These are phyloP conservation scores for Alloascoidea hylecoeti DNA, from an alignment of 805 yeast genomes.

Conservation along the genomic window DNA sequence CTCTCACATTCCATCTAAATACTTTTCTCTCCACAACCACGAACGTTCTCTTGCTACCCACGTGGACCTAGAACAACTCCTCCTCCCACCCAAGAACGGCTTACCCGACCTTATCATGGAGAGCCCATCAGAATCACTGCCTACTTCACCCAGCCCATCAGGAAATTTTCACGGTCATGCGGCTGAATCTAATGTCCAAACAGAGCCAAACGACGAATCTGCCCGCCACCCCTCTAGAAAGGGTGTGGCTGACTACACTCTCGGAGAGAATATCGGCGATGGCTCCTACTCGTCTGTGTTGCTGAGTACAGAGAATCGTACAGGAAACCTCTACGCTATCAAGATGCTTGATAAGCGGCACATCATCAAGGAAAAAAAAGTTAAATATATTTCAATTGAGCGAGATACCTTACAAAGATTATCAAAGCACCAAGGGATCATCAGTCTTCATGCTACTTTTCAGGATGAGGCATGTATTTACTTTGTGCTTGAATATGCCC, in stretches of 20 bases:
- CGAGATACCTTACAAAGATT: slow-evolving; percentile 77
- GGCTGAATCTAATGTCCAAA: too few relatives aligned
- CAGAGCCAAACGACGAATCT: too few relatives aligned
- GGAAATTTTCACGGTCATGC: too few relatives aligned
- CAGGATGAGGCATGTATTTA: slow-evolving; percentile 83
- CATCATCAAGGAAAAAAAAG: slow-evolving; percentile 86
- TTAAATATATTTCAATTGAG: slow-evolving; percentile 92
- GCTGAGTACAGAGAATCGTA: slow-evolving; percentile 67
- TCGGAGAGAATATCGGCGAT: slow-evolving; percentile 83
- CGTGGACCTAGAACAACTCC: too few relatives aligned
- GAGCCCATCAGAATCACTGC: too few relatives aligned
- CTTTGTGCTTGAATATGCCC: slow-evolving; percentile 88
- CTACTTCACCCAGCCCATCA: too few relatives aligned
- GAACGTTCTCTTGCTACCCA: too few relatives aligned
- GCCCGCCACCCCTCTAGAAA: slow-evolving; percentile 18
- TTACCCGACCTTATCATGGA: too few relatives aligned
- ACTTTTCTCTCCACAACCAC: too few relatives aligned
- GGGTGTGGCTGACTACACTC: slow-evolving; percentile 73
- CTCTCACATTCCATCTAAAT: too few relatives aligned
- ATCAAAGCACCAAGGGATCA: slow-evolving; percentile 92
- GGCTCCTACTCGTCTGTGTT: slow-evolving; percentile 91
- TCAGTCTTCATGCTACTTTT: slow-evolving; percentile 83
- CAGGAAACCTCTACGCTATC: slow-evolving; percentile 71
- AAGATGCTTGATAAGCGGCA: slow-evolving; percentile 86
- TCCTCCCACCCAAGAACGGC: too few relatives aligned